phyloP scores from a whole-genome alignment of 208 protist genomes.

The Porcisia deanei region DNA sequence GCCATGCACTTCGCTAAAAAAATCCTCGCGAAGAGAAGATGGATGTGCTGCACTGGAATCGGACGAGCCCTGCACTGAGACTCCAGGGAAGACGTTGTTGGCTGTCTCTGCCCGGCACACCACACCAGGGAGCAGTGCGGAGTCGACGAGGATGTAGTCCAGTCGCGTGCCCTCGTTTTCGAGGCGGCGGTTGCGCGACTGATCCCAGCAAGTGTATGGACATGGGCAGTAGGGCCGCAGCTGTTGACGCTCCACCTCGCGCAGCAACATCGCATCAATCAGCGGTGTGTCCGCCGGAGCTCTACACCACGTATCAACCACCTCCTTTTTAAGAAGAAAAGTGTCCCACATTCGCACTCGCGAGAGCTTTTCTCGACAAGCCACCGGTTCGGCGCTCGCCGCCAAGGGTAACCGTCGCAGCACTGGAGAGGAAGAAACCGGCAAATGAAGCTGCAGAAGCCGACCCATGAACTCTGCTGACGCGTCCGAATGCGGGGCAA shows the following conservation, averaged over 20 bases:
- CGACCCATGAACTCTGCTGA: conserved; percentile 55
- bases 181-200: conserved; percentile 82
- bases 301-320: background rate
- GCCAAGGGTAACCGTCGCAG: conserved; percentile 10
- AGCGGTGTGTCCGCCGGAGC: background rate
- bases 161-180: conserved; percentile 88
- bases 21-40: conserved; percentile 23
- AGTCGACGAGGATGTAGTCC: conserved; percentile 91
- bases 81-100: conserved; percentile 54
- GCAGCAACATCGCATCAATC: conserved; percentile 19
- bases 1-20: conserved; percentile 72
- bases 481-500: conserved; percentile 71
- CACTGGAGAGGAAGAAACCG: conserved; percentile 21
- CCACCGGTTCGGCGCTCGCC: background rate
- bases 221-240: conserved; percentile 54
- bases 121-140: conserved; percentile 43
- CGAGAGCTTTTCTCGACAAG: background rate
- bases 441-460: conserved; percentile 38
- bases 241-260: conserved; percentile 16
- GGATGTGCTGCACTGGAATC: no score
- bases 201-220: conserved; percentile 92
- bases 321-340: conserved; percentile 37
- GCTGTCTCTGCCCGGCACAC: conserved; percentile 44
- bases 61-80: background rate
- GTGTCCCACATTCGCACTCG: conserved; percentile 44